A percentile compares a stretch with the other conserved stretches of the same genome.
Conservation (phyloP, 139 green algal species). For the Closterium sp. region DNA sequence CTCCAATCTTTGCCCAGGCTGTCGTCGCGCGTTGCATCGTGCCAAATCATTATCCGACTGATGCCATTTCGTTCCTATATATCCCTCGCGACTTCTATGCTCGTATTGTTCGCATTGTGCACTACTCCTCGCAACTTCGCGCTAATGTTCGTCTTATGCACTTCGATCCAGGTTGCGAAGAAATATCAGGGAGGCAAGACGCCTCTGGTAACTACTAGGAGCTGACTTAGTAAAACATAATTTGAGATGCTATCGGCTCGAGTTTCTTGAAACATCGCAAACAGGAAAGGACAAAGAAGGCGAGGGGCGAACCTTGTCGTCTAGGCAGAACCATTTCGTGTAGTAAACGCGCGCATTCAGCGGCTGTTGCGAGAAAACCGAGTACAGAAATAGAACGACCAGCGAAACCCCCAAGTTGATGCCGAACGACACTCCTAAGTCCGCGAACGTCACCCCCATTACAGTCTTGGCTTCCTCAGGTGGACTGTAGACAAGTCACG, state of each 20-base stretch:
- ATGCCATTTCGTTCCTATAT: background rate
- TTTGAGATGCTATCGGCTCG: too few species aligned
- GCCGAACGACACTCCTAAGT: conserved; percentile 20
- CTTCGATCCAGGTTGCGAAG: background rate
- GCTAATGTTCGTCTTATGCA: background rate
- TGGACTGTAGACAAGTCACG: background rate
- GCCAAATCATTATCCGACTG: too few species aligned
- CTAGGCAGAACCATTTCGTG: conserved; percentile 35
- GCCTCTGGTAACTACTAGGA: too few species aligned
- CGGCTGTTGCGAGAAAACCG: conserved; percentile 10
- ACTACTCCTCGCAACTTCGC: too few species aligned
- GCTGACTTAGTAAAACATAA: too few species aligned
- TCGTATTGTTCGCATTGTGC: too few species aligned
- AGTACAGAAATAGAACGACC: conserved; percentile 29
- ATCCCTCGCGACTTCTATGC: too few species aligned
- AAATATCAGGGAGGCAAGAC: too few species aligned
- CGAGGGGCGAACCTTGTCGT: conserved; percentile 3
- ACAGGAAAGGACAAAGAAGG: background rate
- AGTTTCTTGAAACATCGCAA: too few species aligned
- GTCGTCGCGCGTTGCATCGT: too few species aligned
- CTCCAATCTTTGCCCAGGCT: too few species aligned
- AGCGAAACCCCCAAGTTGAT: conserved; percentile 27
- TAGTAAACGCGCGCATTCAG: conserved; percentile 47
- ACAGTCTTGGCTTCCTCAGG: background rate
- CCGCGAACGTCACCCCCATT: background rate